Conservation (phyloP, 345 rosid species). For the Gynandropsis gynandra region DNA sequence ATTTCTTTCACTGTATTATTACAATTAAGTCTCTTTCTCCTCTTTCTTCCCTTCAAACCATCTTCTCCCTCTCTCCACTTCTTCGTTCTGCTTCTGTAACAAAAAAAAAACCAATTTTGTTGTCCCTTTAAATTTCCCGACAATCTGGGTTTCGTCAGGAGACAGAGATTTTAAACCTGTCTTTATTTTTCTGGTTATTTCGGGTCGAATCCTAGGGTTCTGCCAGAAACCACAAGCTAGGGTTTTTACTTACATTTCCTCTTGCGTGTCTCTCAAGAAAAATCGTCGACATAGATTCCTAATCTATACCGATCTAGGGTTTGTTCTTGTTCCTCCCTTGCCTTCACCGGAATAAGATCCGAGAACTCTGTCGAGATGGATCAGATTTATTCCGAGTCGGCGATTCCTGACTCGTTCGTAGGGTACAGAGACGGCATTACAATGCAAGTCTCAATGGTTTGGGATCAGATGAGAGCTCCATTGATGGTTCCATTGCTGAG, state of each 20-base stretch:
- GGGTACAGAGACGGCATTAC: conserved; percentile 51
- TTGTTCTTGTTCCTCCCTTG: conserved; percentile 17
- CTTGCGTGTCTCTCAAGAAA: conserved; percentile 23
- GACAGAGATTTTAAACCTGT: conserved; percentile 28
- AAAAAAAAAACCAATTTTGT: conserved; percentile 11
- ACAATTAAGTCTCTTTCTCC: conserved; percentile 17
- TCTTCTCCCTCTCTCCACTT: conserved; percentile 29
- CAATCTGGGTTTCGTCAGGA: conserved; percentile 16
- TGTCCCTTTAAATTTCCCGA: conserved; percentile 1
- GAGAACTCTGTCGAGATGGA: too few relatives aligned
- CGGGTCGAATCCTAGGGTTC: too few relatives aligned
- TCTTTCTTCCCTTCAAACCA: conserved; percentile 13
- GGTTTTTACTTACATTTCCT: conserved; percentile 6
- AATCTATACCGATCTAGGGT: conserved; percentile 18
- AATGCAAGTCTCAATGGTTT: conserved; percentile 40
- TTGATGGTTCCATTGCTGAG: conserved; percentile 68
- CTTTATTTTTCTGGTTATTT: conserved; percentile 15
- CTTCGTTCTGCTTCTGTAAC: conserved; percentile 13
- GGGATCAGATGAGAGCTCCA: conserved; percentile 75
- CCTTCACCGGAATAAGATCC: background rate
- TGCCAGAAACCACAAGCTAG: too few relatives aligned
- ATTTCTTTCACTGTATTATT: conserved; percentile 12
- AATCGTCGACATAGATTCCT: background rate
- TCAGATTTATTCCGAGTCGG: conserved; percentile 15
- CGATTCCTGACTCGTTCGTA: conserved; percentile 48